Percentiles rank a stretch among this genome's conserved stretches.
These are phyloP conservation scores for Blastocystis sp. DNA, from an alignment of 352 stramenopile species.

Conservation along the genomic window DNA sequence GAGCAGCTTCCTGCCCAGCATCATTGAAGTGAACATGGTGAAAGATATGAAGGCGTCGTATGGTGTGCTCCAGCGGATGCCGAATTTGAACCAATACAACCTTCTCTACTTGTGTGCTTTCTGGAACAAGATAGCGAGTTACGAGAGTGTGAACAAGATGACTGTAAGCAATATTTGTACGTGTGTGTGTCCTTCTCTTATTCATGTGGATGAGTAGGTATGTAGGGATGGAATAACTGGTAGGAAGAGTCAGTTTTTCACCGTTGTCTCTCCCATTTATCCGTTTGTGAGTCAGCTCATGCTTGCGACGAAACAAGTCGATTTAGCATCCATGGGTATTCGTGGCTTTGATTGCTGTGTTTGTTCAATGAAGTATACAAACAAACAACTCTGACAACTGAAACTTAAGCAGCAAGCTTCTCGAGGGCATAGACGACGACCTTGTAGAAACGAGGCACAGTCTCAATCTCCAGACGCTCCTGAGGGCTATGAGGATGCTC, in stretches of 20 bases:
- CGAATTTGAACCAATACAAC: neutral
- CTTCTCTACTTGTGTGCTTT: conserved; percentile 32
- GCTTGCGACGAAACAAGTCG: neutral
- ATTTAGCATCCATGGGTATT: neutral
- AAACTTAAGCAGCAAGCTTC: conserved; percentile 52
- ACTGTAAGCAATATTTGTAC: neutral
- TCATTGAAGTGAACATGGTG: neutral
- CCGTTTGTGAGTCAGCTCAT: neutral
- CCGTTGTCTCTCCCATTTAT: neutral
- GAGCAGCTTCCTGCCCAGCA: neutral
- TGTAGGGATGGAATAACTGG: neutral
- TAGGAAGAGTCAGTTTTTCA: neutral
- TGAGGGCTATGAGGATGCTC: conserved; percentile 53
- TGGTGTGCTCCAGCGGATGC: neutral
- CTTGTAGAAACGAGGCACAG: conserved; percentile 51
- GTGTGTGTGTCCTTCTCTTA: conserved; percentile 3
- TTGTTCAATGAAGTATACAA: no score
- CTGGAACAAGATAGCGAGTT: neutral
- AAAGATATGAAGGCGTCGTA: neutral
- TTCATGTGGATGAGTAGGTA: neutral
- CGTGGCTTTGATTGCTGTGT: neutral
- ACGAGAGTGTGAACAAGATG: conserved; percentile 16
- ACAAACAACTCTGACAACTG: neutral
- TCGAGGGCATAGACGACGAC: conserved; percentile 24
- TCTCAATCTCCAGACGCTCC: conserved; percentile 45